Evolutionary conservation across 176 grass and related monocot species (phyloP).

Genomic region (Oryza meyeriana): DNA sequence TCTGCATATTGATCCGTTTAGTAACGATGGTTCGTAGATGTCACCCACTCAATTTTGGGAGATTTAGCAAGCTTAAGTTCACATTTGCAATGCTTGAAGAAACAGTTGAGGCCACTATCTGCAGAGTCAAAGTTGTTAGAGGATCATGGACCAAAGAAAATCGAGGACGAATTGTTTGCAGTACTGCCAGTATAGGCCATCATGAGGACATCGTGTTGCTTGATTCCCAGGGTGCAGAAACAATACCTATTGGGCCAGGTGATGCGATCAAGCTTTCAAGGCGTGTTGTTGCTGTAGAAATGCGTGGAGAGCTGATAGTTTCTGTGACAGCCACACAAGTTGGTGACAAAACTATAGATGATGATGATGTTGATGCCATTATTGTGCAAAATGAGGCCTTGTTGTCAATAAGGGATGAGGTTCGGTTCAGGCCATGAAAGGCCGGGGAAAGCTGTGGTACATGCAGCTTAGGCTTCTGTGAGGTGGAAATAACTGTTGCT

Average conservation of each 20-base stretch:
- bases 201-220: not conserved
- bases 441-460: not conserved
- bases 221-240: not conserved
- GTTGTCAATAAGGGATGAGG: too few relatives aligned
- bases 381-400: not conserved
- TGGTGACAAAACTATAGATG: not conserved
- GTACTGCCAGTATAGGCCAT: not conserved
- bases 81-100: not conserved
- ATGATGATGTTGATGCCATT: not conserved
- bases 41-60: too few relatives aligned
- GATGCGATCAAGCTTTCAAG: not conserved
- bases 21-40: too few relatives aligned
- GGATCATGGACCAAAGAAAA: not conserved
- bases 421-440: not conserved
- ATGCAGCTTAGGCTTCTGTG: conserved; percentile 11
- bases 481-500: not conserved
- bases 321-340: not conserved
- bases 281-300: not conserved
- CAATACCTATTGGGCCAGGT: not conserved
- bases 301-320: not conserved
- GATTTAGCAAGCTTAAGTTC: not conserved
- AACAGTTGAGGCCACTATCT: not conserved
- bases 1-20: too few relatives aligned
- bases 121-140: not conserved
- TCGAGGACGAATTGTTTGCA: not conserved